Evolutionary conservation across 1,284 basidiomycete genomes (phyloP).

Genomic region (Trichosporon coremiiforme): DNA sequence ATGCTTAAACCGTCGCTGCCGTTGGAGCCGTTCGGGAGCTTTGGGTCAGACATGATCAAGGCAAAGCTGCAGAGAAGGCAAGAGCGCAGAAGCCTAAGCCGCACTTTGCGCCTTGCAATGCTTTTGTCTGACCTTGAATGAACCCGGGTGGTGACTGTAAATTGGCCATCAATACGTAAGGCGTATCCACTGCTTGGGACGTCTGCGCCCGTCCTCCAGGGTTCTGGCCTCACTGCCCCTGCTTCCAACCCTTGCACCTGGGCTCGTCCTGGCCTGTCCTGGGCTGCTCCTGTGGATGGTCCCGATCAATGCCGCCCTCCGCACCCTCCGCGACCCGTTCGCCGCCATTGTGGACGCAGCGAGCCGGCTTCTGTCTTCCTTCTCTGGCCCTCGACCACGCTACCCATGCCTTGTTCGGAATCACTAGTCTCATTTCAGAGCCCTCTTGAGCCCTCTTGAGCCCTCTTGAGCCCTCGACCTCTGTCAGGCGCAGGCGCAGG

Average conservation of each 20-base stretch:
- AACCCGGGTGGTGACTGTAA: neutral
- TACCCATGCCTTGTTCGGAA: neutral
- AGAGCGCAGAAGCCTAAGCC: too few species aligned
- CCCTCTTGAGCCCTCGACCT: too few species aligned
- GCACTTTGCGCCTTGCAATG: too few species aligned
- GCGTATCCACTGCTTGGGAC: constrained; percentile 1
- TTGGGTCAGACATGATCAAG: too few species aligned
- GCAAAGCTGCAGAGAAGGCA: too few species aligned
- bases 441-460: too few species aligned
- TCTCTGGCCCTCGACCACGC: too few species aligned
- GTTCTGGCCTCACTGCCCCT: too few species aligned
- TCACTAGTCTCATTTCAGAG: neutral
- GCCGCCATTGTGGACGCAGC: neutral
- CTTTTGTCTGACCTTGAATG: neutral
- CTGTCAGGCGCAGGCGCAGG: too few species aligned
- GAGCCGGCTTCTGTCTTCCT: too few species aligned
- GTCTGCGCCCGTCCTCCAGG: neutral
- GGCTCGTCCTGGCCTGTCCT: neutral
- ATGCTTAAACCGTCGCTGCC: neutral
- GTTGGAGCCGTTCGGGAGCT: too few species aligned
- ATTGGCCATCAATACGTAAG: constrained; percentile 5
- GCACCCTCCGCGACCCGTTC: constrained; percentile 3
- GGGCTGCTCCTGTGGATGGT: neutral
- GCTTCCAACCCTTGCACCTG: neutral
- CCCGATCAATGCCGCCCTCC: constrained; percentile 11